Evolutionary conservation across 2,329 filamentous ascomycete species (phyloP).

Genomic region (Macrophomina tecta): DNA sequence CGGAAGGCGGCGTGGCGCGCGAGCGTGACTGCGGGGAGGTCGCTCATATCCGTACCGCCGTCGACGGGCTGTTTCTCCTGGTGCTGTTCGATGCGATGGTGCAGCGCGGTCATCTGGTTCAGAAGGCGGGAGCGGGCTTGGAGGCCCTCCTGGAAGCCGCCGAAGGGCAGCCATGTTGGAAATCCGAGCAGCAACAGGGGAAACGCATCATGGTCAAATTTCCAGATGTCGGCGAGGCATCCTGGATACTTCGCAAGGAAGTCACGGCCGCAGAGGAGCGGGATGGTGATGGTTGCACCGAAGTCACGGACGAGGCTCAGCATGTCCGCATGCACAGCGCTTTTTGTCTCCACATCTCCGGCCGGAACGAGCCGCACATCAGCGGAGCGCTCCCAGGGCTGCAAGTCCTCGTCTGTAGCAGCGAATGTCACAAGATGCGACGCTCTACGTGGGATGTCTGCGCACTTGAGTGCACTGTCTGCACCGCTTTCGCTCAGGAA

Average conservation of each 20-base stretch:
- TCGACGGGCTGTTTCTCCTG: slow-evolving; percentile 41
- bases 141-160: slow-evolving; percentile 55
- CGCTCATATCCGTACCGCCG: slow-evolving; percentile 39
- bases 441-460: neutral
- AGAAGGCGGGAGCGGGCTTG: slow-evolving; percentile 42
- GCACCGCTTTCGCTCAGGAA: neutral
- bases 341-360: neutral
- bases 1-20: slow-evolving; percentile 40
- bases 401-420: neutral
- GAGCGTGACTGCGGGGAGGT: slow-evolving; percentile 41
- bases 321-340: slow-evolving; percentile 13
- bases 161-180: slow-evolving; percentile 59
- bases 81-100: slow-evolving; percentile 34
- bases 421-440: neutral
- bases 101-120: slow-evolving; percentile 37
- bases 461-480: neutral
- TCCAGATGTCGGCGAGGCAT: slow-evolving; percentile 59
- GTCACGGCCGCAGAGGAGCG: slow-evolving; percentile 48
- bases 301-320: slow-evolving; percentile 26
- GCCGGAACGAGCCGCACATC: neutral
- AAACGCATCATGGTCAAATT: slow-evolving; percentile 57
- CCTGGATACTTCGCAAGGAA: slow-evolving; percentile 60
- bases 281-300: slow-evolving; percentile 26
- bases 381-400: slow-evolving; percentile 1
- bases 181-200: slow-evolving; percentile 56